Percentiles rank a stretch among this genome's conserved stretches.
Evolutionary conservation across 352 stramenopile species (phyloP).

Genomic region (Pythium grandisporangium): DNA sequence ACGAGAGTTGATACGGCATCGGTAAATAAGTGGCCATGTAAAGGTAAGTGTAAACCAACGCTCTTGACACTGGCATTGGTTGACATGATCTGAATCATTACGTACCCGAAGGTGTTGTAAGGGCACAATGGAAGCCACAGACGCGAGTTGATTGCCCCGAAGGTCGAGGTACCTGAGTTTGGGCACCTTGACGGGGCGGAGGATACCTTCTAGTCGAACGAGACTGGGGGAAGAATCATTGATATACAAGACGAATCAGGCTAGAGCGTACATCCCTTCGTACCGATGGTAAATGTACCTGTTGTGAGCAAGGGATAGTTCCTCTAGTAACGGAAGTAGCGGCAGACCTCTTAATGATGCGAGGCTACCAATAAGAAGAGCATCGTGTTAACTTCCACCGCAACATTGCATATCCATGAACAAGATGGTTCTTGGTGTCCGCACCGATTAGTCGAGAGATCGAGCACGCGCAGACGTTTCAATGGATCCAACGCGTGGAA

Average conservation of each 20-base stretch:
- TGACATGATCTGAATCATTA: too few relatives aligned
- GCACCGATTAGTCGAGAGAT: slow-evolving; percentile 72
- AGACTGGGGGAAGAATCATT: too few relatives aligned
- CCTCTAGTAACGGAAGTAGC: slow-evolving; percentile 45
- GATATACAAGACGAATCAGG: too few relatives aligned
- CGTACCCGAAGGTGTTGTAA: slow-evolving; percentile 49
- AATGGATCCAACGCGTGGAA: slow-evolving; percentile 55
- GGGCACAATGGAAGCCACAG: slow-evolving; percentile 21
- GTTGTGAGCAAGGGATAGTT: slow-evolving; percentile 73
- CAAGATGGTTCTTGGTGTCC: background rate
- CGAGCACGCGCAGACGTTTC: slow-evolving; percentile 50
- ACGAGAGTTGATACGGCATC: background rate
- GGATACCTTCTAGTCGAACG: slow-evolving; percentile 46
- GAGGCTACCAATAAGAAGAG: background rate
- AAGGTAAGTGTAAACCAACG: too few relatives aligned
- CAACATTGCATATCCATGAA: background rate
- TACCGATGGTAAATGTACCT: slow-evolving; percentile 21
- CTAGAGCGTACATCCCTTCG: background rate
- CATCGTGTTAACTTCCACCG: background rate
- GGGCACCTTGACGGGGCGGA: slow-evolving; percentile 60
- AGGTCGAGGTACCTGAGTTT: slow-evolving; percentile 64
- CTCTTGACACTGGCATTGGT: too few relatives aligned
- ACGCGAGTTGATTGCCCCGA: slow-evolving; percentile 47
- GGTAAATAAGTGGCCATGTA: too few relatives aligned
- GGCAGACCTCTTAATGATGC: slow-evolving; percentile 25